Conservation (phyloP, 2,329 filamentous ascomycete genomes). For the Colletotrichum ledebouriae region DNA sequence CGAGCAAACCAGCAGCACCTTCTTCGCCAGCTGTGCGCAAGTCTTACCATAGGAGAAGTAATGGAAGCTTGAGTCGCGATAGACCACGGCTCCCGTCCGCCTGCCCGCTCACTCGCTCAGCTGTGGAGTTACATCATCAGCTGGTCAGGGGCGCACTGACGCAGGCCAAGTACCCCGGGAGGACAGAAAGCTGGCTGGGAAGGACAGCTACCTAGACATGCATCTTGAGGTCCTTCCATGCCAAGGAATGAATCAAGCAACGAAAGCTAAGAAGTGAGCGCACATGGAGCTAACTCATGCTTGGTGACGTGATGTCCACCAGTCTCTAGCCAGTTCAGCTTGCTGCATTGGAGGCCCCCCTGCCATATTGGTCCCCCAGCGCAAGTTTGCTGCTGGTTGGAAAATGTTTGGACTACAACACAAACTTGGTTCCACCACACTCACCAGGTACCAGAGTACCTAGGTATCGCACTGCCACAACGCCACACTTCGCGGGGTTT, state of each 20-base stretch:
- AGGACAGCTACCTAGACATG: not conserved
- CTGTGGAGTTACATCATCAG: conserved; percentile 41
- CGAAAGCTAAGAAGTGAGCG: conserved; percentile 23
- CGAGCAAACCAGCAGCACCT: conserved; percentile 16
- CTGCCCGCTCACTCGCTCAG: conserved; percentile 25
- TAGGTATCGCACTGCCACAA: conserved; percentile 19
- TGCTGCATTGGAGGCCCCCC: conserved; percentile 18
- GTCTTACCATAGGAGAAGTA: conserved; percentile 27
- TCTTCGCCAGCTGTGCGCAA: conserved; percentile 7
- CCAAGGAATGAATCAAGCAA: conserved; percentile 38
- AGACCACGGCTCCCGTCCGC: conserved; percentile 8
- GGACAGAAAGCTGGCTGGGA: conserved; percentile 21
- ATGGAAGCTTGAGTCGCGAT: conserved; percentile 28
- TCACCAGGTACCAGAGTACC: no score
- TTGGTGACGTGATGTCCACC: conserved; percentile 39
- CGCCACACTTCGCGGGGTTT: conserved; percentile 21
- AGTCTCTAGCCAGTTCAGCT: conserved; percentile 24
- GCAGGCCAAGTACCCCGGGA: conserved; percentile 39
- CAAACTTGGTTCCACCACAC: no score
- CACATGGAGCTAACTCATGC: conserved; percentile 33
- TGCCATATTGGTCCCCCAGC: conserved; percentile 8
- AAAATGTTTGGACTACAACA: not conserved
- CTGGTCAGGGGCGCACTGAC: conserved; percentile 37
- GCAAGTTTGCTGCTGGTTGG: not conserved
- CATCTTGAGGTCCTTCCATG: conserved; percentile 3